Conservation (phyloP, 441 rosid species). For the Eutrema salsugineum region DNA sequence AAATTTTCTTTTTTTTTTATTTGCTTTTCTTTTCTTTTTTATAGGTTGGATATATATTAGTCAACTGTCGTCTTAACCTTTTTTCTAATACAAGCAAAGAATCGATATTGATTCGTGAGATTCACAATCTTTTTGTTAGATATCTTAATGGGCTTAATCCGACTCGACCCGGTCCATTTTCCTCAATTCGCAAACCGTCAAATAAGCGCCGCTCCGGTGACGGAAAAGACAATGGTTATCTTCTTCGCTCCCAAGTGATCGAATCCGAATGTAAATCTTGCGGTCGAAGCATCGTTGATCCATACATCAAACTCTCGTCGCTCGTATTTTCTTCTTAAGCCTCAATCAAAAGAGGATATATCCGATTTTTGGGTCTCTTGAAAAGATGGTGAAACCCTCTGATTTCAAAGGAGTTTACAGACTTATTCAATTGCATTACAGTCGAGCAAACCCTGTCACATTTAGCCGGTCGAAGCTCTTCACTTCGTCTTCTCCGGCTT, state of each 20-base stretch:
- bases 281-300: not conserved
- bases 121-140: not conserved
- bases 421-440: constrained; percentile 41
- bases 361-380: not conserved
- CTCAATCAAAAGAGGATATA: not conserved
- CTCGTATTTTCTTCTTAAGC: not conserved
- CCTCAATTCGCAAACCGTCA: not conserved
- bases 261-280: not conserved
- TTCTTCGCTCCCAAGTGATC: not conserved
- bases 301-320: not conserved
- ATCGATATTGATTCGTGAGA: not conserved
- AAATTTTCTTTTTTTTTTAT: not conserved
- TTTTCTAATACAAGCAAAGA: constrained; percentile 7
- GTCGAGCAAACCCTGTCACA: constrained; percentile 25
- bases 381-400: constrained; percentile 55
- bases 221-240: not conserved
- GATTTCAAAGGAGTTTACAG: constrained; percentile 44
- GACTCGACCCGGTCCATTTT: not conserved
- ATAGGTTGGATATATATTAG: not conserved
- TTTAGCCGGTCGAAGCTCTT: constrained; percentile 21
- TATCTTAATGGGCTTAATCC: not conserved
- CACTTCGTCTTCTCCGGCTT: constrained; percentile 2
- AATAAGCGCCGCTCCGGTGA: constrained; percentile 11
- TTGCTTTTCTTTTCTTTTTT: too few species aligned
- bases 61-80: constrained; percentile 23